Evolutionary conservation across 2,329 filamentous ascomycete genomes (phyloP).

Genomic region (Rhytidhysteron rufulum): DNA sequence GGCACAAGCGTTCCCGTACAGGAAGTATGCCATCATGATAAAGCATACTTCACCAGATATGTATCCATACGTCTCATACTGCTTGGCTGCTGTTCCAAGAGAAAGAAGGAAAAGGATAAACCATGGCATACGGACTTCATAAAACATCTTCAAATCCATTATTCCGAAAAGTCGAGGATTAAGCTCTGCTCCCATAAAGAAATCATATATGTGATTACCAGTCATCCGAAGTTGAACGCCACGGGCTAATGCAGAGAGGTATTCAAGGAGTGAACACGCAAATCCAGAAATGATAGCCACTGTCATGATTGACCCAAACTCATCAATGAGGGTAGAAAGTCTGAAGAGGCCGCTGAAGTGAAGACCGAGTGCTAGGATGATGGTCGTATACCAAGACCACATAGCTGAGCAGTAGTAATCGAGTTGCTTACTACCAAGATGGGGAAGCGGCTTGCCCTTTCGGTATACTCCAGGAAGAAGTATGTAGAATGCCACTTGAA

Average conservation of each 20-base stretch:
- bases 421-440: slow-evolving; percentile 79
- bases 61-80: slow-evolving; percentile 82
- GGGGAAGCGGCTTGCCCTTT: slow-evolving; percentile 82
- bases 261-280: slow-evolving; percentile 76
- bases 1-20: slow-evolving; percentile 87
- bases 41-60: slow-evolving; percentile 82
- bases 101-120: slow-evolving; percentile 81
- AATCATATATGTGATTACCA: slow-evolving; percentile 74
- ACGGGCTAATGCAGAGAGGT: slow-evolving; percentile 75
- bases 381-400: slow-evolving; percentile 81
- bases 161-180: slow-evolving; percentile 83
- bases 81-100: slow-evolving; percentile 71
- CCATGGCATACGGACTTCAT: slow-evolving; percentile 89
- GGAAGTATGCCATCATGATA: slow-evolving; percentile 81
- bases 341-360: slow-evolving; percentile 84
- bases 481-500: slow-evolving; percentile 80
- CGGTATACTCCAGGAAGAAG: slow-evolving; percentile 81
- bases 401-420: slow-evolving; percentile 93
- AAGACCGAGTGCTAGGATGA: slow-evolving; percentile 64
- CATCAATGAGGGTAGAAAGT: slow-evolving; percentile 87
- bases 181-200: slow-evolving; percentile 86
- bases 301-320: slow-evolving; percentile 89
- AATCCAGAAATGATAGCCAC: slow-evolving; percentile 92
- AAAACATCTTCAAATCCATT: slow-evolving; percentile 93
- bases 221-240: slow-evolving; percentile 92